Percentiles rank a stretch among this genome's conserved stretches.
These are phyloP conservation scores for Houttuynia cordata DNA, from an alignment of 164 flowering plant genomes.

Conservation along the genomic window DNA sequence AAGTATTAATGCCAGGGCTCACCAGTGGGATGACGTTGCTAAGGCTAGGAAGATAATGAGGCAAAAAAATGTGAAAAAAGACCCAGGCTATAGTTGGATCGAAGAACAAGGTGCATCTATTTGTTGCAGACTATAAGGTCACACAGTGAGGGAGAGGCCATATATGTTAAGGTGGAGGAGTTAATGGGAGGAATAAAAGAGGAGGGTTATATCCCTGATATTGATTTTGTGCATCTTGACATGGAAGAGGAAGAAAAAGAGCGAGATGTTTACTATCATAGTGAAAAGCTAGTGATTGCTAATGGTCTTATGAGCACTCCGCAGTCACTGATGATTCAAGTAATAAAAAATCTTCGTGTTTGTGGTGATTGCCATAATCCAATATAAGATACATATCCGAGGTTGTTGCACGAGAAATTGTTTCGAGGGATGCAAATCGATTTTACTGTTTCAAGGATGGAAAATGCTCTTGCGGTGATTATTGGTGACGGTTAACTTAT, in stretches of 20 bases:
- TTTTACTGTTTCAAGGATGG: slow-evolving; percentile 39
- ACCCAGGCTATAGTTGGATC: slow-evolving; percentile 68
- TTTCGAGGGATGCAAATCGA: slow-evolving; percentile 42
- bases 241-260: slow-evolving; percentile 47
- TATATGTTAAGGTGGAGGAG: slow-evolving; percentile 33
- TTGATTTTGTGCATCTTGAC: slow-evolving; percentile 28
- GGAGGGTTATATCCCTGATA: slow-evolving; percentile 41
- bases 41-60: slow-evolving; percentile 44
- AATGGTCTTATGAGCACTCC: slow-evolving; percentile 34
- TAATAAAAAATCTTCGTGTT: slow-evolving; percentile 40
- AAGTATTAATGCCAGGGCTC: slow-evolving; percentile 46
- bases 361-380: slow-evolving; percentile 47
- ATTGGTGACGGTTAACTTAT: slow-evolving; percentile 1
- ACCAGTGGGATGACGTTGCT: slow-evolving; percentile 37
- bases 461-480: slow-evolving; percentile 43
- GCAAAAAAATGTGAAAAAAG: slow-evolving; percentile 34
- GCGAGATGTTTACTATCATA: slow-evolving; percentile 30
- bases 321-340: slow-evolving; percentile 18
- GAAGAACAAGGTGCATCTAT: slow-evolving; percentile 43
- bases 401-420: slow-evolving; percentile 26
- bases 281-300: slow-evolving; percentile 46
- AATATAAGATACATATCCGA: slow-evolving; percentile 33
- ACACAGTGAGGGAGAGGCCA: slow-evolving; percentile 31
- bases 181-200: slow-evolving; percentile 23
- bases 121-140: slow-evolving; percentile 45